A percentile compares a stretch with the other conserved stretches of the same genome.
These are phyloP conservation scores for Alternaria sp. DNA, from an alignment of 2,329 filamentous ascomycete species.

Conservation along the genomic window DNA sequence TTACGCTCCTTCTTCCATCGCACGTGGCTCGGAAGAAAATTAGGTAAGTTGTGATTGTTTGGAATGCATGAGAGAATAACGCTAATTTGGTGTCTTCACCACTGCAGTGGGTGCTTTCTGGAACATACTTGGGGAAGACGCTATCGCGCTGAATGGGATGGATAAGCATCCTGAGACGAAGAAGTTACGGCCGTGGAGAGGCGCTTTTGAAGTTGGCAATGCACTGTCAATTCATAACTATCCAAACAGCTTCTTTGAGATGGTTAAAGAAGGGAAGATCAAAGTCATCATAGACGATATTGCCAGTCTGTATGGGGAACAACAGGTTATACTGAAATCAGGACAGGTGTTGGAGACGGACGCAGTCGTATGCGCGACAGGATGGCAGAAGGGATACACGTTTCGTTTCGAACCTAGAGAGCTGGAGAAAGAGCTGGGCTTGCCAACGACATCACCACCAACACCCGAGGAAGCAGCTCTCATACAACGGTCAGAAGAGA, in stretches of 20 bases:
- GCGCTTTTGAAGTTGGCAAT: constrained; percentile 63
- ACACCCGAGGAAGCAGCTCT: constrained; percentile 51
- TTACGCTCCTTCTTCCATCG: constrained; percentile 66
- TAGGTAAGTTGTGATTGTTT: constrained; percentile 38
- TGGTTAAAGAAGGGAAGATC: constrained; percentile 64
- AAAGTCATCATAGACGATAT: constrained; percentile 66
- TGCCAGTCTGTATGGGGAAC: constrained; percentile 53
- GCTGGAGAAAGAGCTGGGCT: constrained; percentile 57
- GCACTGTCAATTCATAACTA: constrained; percentile 70
- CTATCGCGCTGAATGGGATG: constrained; percentile 58
- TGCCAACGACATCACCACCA: constrained; percentile 50
- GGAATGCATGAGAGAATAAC: background rate
- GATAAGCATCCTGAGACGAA: constrained; percentile 53
- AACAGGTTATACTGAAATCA: constrained; percentile 59
- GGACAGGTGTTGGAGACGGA: constrained; percentile 58
- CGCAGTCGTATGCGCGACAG: constrained; percentile 64
- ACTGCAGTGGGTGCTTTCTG: constrained; percentile 64
- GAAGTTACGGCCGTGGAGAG: constrained; percentile 55
- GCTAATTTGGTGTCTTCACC: background rate
- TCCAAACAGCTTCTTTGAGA: constrained; percentile 64
- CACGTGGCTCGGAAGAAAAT: constrained; percentile 64
- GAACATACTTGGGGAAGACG: constrained; percentile 64
- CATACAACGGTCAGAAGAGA: constrained; percentile 32
- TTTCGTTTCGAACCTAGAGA: constrained; percentile 59
- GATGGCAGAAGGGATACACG: constrained; percentile 63